These are phyloP conservation scores for Penicillium longicatenatum DNA, from an alignment of 495 filamentous ascomycete genomes.

Conservation along the genomic window DNA sequence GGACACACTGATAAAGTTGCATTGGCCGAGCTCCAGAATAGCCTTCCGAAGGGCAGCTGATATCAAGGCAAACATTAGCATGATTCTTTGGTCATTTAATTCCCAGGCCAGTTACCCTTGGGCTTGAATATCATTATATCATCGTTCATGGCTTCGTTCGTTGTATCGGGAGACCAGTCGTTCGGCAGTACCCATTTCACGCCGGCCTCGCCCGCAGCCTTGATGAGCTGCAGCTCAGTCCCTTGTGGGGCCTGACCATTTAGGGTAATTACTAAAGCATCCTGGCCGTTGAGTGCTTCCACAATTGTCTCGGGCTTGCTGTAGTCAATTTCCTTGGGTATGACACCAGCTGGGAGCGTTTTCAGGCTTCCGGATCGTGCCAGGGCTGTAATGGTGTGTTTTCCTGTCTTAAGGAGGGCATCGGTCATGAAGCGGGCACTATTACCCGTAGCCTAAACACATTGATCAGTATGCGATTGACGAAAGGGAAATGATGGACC, in stretches of 20 bases:
- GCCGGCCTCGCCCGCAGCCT: slow-evolving; percentile 61
- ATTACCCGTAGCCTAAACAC: slow-evolving; percentile 56
- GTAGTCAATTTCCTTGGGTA: slow-evolving; percentile 48
- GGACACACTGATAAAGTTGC: slow-evolving; percentile 51
- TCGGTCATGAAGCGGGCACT: slow-evolving; percentile 55
- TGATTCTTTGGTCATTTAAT: neutral
- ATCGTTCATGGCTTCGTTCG: slow-evolving; percentile 34
- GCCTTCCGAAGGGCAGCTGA: slow-evolving; percentile 12
- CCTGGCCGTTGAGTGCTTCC: slow-evolving; percentile 50
- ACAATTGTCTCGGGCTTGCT: slow-evolving; percentile 39
- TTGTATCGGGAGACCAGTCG: slow-evolving; percentile 48
- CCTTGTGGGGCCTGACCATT: slow-evolving; percentile 37
- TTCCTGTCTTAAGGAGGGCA: slow-evolving; percentile 49
- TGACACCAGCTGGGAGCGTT: slow-evolving; percentile 45
- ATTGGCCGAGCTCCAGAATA: slow-evolving; percentile 47
- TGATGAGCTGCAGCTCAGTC: slow-evolving; percentile 50
- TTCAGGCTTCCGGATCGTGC: slow-evolving; percentile 45
- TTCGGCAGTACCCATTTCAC: slow-evolving; percentile 66
- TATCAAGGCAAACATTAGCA: neutral
- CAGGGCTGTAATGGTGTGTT: slow-evolving; percentile 55
- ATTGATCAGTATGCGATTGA: slow-evolving; percentile 6
- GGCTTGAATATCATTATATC: slow-evolving; percentile 32
- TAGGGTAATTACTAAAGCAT: slow-evolving; percentile 64
- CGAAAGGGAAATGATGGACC: too few relatives aligned
- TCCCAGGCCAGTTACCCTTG: slow-evolving; percentile 7